Percentiles rank a stretch among this genome's conserved stretches.
Conservation (phyloP, 2,329 filamentous ascomycete genomes). For the Chrysosporium keratinophilum region DNA sequence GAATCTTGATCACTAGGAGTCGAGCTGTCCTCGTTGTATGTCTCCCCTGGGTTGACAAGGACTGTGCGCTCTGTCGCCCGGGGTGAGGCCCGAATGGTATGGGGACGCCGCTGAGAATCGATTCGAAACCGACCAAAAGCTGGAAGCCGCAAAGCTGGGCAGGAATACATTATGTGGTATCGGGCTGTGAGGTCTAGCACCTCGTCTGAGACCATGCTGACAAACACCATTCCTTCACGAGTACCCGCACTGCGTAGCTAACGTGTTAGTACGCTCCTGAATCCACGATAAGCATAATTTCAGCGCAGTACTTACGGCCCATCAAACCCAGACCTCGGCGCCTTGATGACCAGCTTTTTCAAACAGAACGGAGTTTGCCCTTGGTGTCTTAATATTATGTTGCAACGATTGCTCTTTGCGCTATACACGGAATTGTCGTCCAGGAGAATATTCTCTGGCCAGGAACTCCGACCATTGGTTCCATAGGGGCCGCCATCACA, state of each 20-base stretch:
- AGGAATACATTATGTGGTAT: conserved; percentile 61
- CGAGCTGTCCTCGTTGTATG: neutral
- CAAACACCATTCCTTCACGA: conserved; percentile 83
- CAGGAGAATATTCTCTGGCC: conserved; percentile 69
- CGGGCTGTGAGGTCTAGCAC: conserved; percentile 60
- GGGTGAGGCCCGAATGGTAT: neutral
- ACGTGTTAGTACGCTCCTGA: neutral
- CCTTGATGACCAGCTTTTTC: conserved; percentile 78
- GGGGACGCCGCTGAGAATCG: conserved; percentile 15
- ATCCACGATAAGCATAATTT: neutral
- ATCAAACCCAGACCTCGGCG: conserved; percentile 62
- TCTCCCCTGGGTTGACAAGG: conserved; percentile 2
- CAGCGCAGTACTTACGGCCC: conserved; percentile 57
- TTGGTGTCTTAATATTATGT: conserved; percentile 72
- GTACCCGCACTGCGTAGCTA: conserved; percentile 45
- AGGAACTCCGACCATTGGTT: conserved; percentile 49
- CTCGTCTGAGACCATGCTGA: conserved; percentile 75
- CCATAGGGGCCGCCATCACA: conserved; percentile 70
- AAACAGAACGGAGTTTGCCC: conserved; percentile 71
- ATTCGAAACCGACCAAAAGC: conserved; percentile 19
- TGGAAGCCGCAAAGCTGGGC: neutral
- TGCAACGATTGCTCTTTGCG: conserved; percentile 77
- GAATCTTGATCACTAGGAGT: conserved; percentile 5
- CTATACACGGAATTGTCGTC: conserved; percentile 81
- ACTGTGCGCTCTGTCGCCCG: conserved; percentile 2